phyloP scores from a whole-genome alignment of 176 grass and related monocot species.

The Lolium rigidum region DNA sequence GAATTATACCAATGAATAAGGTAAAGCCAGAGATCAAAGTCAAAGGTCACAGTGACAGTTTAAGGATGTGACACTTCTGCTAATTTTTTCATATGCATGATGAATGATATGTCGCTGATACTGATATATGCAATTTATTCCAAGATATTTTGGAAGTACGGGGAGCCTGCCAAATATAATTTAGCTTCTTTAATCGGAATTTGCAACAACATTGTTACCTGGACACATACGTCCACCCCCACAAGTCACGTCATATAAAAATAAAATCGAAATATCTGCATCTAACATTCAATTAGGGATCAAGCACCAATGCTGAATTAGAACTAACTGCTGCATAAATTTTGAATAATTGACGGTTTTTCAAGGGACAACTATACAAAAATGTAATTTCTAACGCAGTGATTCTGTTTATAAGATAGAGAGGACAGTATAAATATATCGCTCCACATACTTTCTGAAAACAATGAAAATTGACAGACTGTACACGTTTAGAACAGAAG shows the following conservation, averaged over 20 bases:
- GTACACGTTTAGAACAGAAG: neutral
- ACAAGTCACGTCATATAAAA: slow-evolving; percentile 6
- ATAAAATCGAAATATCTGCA: slow-evolving; percentile 24
- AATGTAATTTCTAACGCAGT: neutral
- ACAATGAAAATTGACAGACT: neutral
- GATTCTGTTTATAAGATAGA: neutral
- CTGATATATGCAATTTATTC: slow-evolving; percentile 12
- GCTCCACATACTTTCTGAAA: slow-evolving; percentile 19
- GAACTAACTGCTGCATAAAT: neutral
- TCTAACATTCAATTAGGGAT: slow-evolving; percentile 16
- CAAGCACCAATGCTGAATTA: neutral
- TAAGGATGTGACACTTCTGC: slow-evolving; percentile 12
- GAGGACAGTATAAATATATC: neutral
- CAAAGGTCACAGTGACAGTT: neutral
- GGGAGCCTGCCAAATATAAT: neutral
- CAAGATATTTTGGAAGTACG: slow-evolving; percentile 22
- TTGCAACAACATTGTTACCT: slow-evolving; percentile 2
- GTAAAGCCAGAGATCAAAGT: neutral
- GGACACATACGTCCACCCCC: neutral
- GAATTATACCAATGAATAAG: neutral
- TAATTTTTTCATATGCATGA: neutral
- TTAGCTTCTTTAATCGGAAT: neutral
- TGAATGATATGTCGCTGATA: neutral
- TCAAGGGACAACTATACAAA: neutral
- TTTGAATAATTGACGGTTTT: neutral